Evolutionary conservation across 164 flowering plant species (phyloP).

Genomic region (Nelumbo lutea): DNA sequence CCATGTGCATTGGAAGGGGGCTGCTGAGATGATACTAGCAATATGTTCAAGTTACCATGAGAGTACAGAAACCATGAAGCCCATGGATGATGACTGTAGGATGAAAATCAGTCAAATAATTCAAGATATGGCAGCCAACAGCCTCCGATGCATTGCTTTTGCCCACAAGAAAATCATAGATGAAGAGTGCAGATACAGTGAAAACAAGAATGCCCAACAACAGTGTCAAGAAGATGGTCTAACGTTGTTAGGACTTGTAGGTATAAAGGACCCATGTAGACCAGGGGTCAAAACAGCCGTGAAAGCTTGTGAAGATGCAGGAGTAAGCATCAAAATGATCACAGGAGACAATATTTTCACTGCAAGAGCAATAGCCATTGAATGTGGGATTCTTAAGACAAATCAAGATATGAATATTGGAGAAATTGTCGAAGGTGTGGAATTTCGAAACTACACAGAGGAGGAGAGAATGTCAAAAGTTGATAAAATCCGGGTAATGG

Average conservation of each 20-base stretch:
- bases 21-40: too few species aligned
- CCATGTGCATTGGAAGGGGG: not conserved
- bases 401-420: not conserved
- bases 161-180: not conserved
- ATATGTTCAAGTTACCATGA: too few species aligned
- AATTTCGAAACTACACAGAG: slow-evolving; percentile 6
- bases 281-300: slow-evolving; percentile 20
- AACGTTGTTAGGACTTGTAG: slow-evolving; percentile 17
- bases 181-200: not conserved
- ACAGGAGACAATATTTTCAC: too few species aligned
- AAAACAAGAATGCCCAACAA: not conserved
- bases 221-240: not conserved
- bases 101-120: too few species aligned
- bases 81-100: too few species aligned
- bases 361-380: not conserved
- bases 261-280: slow-evolving; percentile 21
- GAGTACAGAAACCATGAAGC: too few species aligned
- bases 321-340: slow-evolving; percentile 3
- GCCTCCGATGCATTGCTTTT: not conserved
- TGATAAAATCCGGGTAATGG: not conserved
- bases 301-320: slow-evolving; percentile 19
- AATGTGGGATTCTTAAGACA: slow-evolving; percentile 22
- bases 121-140: not conserved
- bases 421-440: slow-evolving; percentile 6
- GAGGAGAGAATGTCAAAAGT: too few species aligned